phyloP scores from a whole-genome alignment of 164 flowering plant species.

The Magnolia officinalis region DNA sequence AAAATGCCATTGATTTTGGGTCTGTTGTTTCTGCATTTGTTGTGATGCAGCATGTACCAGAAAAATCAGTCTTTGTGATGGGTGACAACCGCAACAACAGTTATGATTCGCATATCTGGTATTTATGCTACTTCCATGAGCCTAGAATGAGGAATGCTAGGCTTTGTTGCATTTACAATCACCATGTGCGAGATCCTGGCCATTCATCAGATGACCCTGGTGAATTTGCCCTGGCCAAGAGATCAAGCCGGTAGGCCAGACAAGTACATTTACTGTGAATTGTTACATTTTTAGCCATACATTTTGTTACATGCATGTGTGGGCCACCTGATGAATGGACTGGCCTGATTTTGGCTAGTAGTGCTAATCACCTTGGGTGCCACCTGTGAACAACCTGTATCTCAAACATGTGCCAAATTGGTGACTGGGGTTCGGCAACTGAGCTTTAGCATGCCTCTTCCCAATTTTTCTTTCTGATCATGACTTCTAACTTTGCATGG shows the following conservation, averaged over 20 bases:
- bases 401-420: not conserved
- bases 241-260: not conserved
- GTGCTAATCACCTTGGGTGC: not conserved
- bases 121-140: conserved; percentile 4
- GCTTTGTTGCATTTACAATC: not conserved
- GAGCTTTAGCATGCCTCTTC: not conserved
- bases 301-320: not conserved
- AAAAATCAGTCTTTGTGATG: conserved; percentile 91
- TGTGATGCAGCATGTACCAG: conserved; percentile 64
- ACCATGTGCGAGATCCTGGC: not conserved
- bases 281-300: not conserved
- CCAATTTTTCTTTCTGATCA: not conserved
- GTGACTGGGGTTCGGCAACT: not conserved
- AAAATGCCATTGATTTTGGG: not conserved
- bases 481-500: not conserved
- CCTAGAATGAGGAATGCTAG: not conserved
- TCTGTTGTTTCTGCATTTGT: not conserved
- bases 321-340: not conserved
- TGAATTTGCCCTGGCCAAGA: not conserved
- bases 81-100: conserved; percentile 99
- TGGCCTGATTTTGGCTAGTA: not conserved
- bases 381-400: not conserved
- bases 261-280: too few relatives aligned
- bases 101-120: conserved; percentile 99
- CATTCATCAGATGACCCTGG: not conserved